Percentiles rank a stretch among this genome's conserved stretches.
Conservation (phyloP, 306 rosid genomes). For the Corylus heterophylla region DNA sequence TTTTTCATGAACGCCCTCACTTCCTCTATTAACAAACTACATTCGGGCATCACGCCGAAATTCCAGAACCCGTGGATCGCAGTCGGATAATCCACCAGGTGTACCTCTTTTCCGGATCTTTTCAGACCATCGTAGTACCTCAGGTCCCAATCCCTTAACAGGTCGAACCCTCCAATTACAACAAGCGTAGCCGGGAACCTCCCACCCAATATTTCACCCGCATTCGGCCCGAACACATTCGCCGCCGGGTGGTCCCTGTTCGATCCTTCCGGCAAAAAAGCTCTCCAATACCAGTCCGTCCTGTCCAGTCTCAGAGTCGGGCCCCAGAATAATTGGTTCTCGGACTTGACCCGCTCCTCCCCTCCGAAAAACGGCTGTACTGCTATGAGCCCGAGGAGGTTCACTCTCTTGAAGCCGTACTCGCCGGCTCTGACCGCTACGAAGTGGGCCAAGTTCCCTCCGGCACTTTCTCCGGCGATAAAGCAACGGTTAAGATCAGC, state of each 20-base stretch:
- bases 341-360: constrained; percentile 37
- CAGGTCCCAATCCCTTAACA: constrained; percentile 26
- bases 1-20: constrained; percentile 20
- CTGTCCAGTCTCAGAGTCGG: not conserved
- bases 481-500: constrained; percentile 27
- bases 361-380: constrained; percentile 44
- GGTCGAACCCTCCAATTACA: constrained; percentile 30
- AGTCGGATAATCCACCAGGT: constrained; percentile 24
- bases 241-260: constrained; percentile 28
- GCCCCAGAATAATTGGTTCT: not conserved
- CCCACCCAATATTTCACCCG: constrained; percentile 12
- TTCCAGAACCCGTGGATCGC: constrained; percentile 24
- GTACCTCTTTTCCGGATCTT: constrained; percentile 27
- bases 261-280: constrained; percentile 29
- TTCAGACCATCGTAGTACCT: constrained; percentile 27
- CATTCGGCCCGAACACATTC: constrained; percentile 29
- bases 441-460: constrained; percentile 44
- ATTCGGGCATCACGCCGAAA: constrained; percentile 2
- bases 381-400: constrained; percentile 21
- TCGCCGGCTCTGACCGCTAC: constrained; percentile 20
- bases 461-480: constrained; percentile 42
- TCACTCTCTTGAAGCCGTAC: constrained; percentile 7
- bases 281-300: constrained; percentile 38
- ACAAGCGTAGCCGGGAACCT: constrained; percentile 30
- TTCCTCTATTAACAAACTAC: not conserved